phyloP scores from a whole-genome alignment of 2,329 filamentous ascomycete genomes.

The Aspergillus novoparasiticus region DNA sequence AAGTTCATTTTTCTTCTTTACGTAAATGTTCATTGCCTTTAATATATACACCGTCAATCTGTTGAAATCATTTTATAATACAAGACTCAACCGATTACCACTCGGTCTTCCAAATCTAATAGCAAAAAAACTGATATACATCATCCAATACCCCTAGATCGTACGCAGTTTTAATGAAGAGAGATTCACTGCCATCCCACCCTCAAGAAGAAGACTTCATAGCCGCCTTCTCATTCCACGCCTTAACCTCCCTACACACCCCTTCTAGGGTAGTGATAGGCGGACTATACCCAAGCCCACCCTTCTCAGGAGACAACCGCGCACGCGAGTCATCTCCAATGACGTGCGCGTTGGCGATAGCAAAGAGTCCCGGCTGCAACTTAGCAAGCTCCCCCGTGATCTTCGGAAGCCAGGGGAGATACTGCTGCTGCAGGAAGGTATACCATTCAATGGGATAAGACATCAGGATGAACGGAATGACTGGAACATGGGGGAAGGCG shows the following conservation, averaged over 20 bases:
- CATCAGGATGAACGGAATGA: slow-evolving; percentile 32
- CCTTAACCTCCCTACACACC: slow-evolving; percentile 34
- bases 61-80: neutral
- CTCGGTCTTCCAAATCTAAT: neutral
- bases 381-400: slow-evolving; percentile 30
- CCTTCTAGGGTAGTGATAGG: slow-evolving; percentile 36
- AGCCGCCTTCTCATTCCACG: slow-evolving; percentile 36
- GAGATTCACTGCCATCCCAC: no score
- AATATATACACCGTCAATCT: neutral
- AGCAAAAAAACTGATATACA: neutral
- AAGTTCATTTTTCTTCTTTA: neutral
- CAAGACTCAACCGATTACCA: neutral
- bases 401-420: slow-evolving; percentile 28
- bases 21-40: neutral
- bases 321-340: slow-evolving; percentile 35
- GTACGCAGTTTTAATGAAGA: no score
- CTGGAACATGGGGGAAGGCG: slow-evolving; percentile 28
- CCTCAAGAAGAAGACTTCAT: neutral
- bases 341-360: slow-evolving; percentile 30
- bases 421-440: slow-evolving; percentile 29
- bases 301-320: slow-evolving; percentile 26
- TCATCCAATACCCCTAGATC: no score
- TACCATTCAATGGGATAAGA: slow-evolving; percentile 38
- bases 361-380: slow-evolving; percentile 37
- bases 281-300: slow-evolving; percentile 37